Evolutionary conservation across 345 rosid species (phyloP).

Genomic region (Microcos paniculata): DNA sequence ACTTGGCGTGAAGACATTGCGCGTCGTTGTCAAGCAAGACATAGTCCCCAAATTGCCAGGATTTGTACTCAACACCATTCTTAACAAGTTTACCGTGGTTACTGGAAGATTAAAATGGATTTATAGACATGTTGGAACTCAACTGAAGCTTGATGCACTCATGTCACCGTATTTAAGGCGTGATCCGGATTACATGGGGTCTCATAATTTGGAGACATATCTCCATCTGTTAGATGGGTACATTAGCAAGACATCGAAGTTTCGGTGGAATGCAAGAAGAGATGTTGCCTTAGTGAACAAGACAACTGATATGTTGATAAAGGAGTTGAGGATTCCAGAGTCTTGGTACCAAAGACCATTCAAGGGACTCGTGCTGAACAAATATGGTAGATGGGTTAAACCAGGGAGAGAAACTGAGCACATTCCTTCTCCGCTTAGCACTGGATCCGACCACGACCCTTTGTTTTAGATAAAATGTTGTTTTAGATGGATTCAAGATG

Average conservation of each 20-base stretch:
- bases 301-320: conserved; percentile 48
- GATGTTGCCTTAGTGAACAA: conserved; percentile 64
- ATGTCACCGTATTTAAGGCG: conserved; percentile 48
- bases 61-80: conserved; percentile 42
- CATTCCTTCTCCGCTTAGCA: conserved; percentile 58
- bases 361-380: conserved; percentile 59
- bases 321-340: conserved; percentile 53
- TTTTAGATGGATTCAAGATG: background rate
- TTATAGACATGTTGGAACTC: conserved; percentile 60
- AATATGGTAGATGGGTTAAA: conserved; percentile 72
- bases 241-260: conserved; percentile 37
- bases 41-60: conserved; percentile 65
- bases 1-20: conserved; percentile 49
- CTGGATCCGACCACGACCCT: background rate
- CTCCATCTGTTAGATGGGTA: conserved; percentile 63
- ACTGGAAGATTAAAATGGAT: conserved; percentile 46
- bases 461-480: background rate
- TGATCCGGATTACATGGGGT: conserved; percentile 37
- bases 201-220: conserved; percentile 57
- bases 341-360: conserved; percentile 56
- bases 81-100: conserved; percentile 38
- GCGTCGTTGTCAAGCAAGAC: conserved; percentile 57
- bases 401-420: conserved; percentile 65
- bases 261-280: conserved; percentile 53
- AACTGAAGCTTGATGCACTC: conserved; percentile 44